Conservation (phyloP, 2,329 filamentous ascomycete genomes). For the Apiospora arundinis region DNA sequence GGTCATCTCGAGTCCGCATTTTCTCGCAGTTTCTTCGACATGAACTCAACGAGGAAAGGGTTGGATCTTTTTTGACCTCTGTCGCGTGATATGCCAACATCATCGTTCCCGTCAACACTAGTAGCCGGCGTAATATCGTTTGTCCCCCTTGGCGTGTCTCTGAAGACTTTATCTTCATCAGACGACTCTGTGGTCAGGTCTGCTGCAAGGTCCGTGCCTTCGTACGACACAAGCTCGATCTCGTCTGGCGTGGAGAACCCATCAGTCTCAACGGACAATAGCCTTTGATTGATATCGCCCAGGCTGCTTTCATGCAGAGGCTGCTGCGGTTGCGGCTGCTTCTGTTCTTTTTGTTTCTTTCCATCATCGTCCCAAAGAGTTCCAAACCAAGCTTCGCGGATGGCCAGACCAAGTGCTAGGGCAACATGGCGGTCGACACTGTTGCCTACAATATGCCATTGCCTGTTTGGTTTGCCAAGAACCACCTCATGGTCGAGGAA, state of each 20-base stretch:
- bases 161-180: conserved; percentile 12
- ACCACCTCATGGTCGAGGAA: conserved; percentile 74
- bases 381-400: conserved; percentile 64
- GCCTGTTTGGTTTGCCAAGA: conserved; percentile 59
- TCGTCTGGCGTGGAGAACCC: background rate
- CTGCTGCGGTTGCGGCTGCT: background rate
- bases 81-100: background rate
- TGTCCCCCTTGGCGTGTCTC: background rate
- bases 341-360: background rate
- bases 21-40: conserved; percentile 1
- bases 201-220: background rate
- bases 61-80: background rate
- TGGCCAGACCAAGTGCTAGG: conserved; percentile 67
- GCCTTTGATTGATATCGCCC: background rate
- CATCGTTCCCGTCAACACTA: conserved; percentile 4
- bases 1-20: background rate
- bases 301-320: background rate
- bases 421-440: conserved; percentile 75
- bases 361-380: conserved; percentile 31
- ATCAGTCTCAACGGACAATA: background rate
- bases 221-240: background rate
- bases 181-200: background rate
- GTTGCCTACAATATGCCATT: conserved; percentile 76
- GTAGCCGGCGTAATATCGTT: background rate
- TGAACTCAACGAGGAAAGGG: background rate